Percentiles rank a stretch among this genome's conserved stretches.
Evolutionary conservation across 2,329 filamentous ascomycete species (phyloP).

Genomic region (Bisporella sp.): DNA sequence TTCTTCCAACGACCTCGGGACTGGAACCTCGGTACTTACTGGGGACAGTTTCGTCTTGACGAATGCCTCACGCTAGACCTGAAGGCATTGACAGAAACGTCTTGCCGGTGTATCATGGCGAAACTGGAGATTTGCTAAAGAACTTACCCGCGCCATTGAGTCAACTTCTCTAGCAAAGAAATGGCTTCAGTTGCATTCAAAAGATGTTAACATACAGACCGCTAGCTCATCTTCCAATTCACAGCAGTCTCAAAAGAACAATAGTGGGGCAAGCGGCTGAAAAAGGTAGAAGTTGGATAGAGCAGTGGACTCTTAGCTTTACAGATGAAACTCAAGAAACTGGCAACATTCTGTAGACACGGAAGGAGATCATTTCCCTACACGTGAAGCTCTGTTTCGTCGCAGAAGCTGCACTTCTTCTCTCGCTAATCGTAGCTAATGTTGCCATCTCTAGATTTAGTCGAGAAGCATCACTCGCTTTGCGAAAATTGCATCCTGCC

Average conservation of each 20-base stretch:
- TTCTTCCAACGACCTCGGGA: constrained; percentile 23
- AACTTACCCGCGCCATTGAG: constrained; percentile 21
- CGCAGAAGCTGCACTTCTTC: constrained; percentile 24
- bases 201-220: constrained; percentile 25
- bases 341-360: constrained; percentile 29
- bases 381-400: constrained; percentile 26
- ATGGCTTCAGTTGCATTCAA: constrained; percentile 23
- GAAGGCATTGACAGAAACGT: constrained; percentile 16
- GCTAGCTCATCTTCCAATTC: neutral
- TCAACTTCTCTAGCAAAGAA: constrained; percentile 22
- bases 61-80: constrained; percentile 24
- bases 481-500: constrained; percentile 43
- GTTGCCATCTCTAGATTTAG: constrained; percentile 33
- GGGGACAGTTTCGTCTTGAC: constrained; percentile 25
- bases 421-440: constrained; percentile 31
- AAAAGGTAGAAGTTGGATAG: no score
- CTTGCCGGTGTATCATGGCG: constrained; percentile 21
- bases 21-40: constrained; percentile 30
- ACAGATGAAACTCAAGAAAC: constrained; percentile 24
- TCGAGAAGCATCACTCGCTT: constrained; percentile 42
- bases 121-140: constrained; percentile 21
- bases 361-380: constrained; percentile 27
- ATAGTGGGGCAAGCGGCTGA: no score
- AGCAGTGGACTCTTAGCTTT: constrained; percentile 23
- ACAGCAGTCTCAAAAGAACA: no score